These are phyloP conservation scores for Cicer cuneatum DNA, from an alignment of 306 rosid genomes.

Conservation along the genomic window DNA sequence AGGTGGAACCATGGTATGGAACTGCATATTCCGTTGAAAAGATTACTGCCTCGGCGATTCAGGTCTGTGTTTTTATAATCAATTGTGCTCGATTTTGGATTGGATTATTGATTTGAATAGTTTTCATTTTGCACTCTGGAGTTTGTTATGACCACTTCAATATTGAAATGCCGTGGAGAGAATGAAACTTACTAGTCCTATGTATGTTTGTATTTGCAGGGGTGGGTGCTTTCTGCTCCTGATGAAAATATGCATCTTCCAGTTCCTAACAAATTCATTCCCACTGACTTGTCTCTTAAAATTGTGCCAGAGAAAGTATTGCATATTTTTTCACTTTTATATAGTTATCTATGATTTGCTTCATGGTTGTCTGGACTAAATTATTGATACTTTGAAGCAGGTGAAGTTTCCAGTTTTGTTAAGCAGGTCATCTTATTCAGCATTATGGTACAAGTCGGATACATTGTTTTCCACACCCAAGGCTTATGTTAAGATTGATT, in stretches of 20 bases:
- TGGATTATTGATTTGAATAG: slow-evolving; percentile 20
- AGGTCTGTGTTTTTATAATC: slow-evolving; percentile 61
- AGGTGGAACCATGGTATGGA: slow-evolving; percentile 95
- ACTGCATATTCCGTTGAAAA: slow-evolving; percentile 79
- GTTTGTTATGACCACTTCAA: slow-evolving; percentile 29
- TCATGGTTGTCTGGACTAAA: slow-evolving; percentile 38
- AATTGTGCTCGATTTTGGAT: slow-evolving; percentile 35
- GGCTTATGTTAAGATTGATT: slow-evolving; percentile 79
- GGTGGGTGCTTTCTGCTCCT: slow-evolving; percentile 78
- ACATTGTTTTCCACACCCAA: slow-evolving; percentile 81
- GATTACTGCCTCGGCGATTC: slow-evolving; percentile 58
- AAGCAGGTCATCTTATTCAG: slow-evolving; percentile 70
- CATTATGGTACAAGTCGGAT: slow-evolving; percentile 90
- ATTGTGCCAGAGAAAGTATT: slow-evolving; percentile 64
- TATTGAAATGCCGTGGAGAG: slow-evolving; percentile 31
- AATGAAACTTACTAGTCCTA: slow-evolving; percentile 40
- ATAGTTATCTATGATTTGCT: not conserved
- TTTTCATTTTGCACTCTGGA: slow-evolving; percentile 35
- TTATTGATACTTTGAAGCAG: slow-evolving; percentile 58
- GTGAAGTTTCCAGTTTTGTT: slow-evolving; percentile 75
- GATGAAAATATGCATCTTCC: slow-evolving; percentile 83
- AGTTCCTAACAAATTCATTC: slow-evolving; percentile 74
- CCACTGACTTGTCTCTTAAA: slow-evolving; percentile 85
- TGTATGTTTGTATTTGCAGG: slow-evolving; percentile 58
- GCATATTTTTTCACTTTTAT: slow-evolving; percentile 2